Percentiles rank a stretch among this genome's conserved stretches.
phyloP scores from a whole-genome alignment of 106 monocot genomes.

The Alisma plantagoaquatica region DNA sequence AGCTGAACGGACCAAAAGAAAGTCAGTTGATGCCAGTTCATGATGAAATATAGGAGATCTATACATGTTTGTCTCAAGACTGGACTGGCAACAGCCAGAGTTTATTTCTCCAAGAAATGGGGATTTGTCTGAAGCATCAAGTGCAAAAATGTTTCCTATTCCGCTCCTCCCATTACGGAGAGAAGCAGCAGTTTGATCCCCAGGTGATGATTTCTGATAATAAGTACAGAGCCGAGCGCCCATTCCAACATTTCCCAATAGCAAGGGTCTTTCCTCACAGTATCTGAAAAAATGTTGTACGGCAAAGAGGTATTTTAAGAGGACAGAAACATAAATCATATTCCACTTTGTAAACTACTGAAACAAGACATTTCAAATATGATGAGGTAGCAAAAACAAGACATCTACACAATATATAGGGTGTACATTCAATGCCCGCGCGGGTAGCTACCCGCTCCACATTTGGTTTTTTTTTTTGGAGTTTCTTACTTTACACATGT shows the following conservation, averaged over 20 bases:
- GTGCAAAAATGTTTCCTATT: slow-evolving; percentile 58
- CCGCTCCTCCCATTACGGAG: slow-evolving; percentile 50
- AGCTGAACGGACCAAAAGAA: slow-evolving; percentile 85
- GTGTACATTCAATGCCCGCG: no score
- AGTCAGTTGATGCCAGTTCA: slow-evolving; percentile 72
- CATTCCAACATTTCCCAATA: slow-evolving; percentile 89
- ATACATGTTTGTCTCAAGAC: slow-evolving; percentile 94
- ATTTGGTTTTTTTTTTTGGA: no score
- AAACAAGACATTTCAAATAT: not conserved
- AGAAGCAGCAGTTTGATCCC: slow-evolving; percentile 58
- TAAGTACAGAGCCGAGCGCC: slow-evolving; percentile 93
- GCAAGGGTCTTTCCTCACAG: slow-evolving; percentile 90
- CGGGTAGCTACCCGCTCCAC: no score
- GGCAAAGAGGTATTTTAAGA: no score
- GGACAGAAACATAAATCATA: no score
- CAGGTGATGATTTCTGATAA: slow-evolving; percentile 62
- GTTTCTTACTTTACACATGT: no score
- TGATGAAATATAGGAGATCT: slow-evolving; percentile 83
- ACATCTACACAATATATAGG: not conserved
- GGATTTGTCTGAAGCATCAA: slow-evolving; percentile 85
- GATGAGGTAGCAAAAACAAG: not conserved
- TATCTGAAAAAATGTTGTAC: slow-evolving; percentile 60
- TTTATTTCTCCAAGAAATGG: slow-evolving; percentile 94
- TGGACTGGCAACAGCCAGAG: slow-evolving; percentile 67
- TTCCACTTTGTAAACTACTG: no score